Evolutionary conservation across 129 eudicot species (phyloP).

Genomic region (Artemisia argyi): DNA sequence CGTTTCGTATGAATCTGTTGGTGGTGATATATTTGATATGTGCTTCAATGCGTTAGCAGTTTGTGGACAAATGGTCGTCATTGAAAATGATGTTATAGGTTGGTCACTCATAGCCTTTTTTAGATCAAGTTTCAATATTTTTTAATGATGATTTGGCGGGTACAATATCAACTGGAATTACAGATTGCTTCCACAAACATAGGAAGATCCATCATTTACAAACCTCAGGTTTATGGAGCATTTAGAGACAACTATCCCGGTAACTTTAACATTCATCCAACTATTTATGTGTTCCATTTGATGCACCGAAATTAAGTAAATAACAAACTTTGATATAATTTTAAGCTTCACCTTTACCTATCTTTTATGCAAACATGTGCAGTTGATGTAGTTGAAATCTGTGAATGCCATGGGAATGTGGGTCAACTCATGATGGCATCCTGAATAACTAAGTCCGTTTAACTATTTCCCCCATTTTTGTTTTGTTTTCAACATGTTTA

Average conservation of each 20-base stretch:
- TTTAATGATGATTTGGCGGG: slow-evolving; percentile 28
- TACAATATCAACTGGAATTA: slow-evolving; percentile 98
- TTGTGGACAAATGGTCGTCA: too few species aligned
- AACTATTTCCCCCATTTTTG: too few species aligned
- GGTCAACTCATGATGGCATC: slow-evolving; percentile 77
- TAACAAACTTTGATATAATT: neutral
- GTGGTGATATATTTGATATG: too few species aligned
- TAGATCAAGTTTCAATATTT: too few species aligned
- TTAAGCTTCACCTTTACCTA: slow-evolving; percentile 1
- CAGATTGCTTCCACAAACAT: slow-evolving; percentile 96
- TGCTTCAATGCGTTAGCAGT: too few species aligned
- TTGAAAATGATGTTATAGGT: too few species aligned
- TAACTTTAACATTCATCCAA: slow-evolving; percentile 14
- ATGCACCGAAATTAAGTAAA: neutral
- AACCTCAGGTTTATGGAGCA: slow-evolving; percentile 92
- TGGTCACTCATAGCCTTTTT: too few species aligned
- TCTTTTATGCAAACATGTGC: slow-evolving; percentile 14
- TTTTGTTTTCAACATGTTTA: too few species aligned
- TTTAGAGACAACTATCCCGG: slow-evolving; percentile 99
- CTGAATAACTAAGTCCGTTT: too few species aligned
- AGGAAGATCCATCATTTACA: slow-evolving; percentile 93
- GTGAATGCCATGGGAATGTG: slow-evolving; percentile 62
- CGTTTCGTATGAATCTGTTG: too few species aligned
- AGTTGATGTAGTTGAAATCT: slow-evolving; percentile 62
- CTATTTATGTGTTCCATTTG: neutral